phyloP scores from a whole-genome alignment of 2,329 filamentous ascomycete species.

The Alternaria arbusti region DNA sequence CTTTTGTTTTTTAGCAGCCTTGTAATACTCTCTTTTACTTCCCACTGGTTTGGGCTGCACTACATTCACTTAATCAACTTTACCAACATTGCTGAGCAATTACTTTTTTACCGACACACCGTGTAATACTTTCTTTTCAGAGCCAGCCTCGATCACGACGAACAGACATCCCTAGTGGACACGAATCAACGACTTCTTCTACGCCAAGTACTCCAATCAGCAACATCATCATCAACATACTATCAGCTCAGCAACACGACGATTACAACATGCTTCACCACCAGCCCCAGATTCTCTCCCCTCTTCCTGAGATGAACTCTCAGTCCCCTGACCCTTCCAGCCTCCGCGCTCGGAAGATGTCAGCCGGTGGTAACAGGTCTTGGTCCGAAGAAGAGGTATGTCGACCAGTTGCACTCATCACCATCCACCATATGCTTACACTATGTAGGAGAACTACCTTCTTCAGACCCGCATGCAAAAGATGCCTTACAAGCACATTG shows the following conservation, averaged over 20 bases:
- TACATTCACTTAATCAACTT: slow-evolving; percentile 57
- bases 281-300: slow-evolving; percentile 47
- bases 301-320: slow-evolving; percentile 46
- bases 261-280: slow-evolving; percentile 45
- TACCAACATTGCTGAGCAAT: slow-evolving; percentile 3
- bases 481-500: slow-evolving; percentile 91
- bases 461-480: slow-evolving; percentile 84
- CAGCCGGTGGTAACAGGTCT: slow-evolving; percentile 76
- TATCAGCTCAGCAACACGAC: neutral
- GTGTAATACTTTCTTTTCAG: slow-evolving; percentile 49
- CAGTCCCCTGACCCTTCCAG: slow-evolving; percentile 47
- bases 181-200: slow-evolving; percentile 30
- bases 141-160: slow-evolving; percentile 55
- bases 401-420: neutral
- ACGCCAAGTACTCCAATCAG: slow-evolving; percentile 26
- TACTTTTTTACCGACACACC: slow-evolving; percentile 34
- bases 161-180: slow-evolving; percentile 45
- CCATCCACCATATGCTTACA: slow-evolving; percentile 20
- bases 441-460: slow-evolving; percentile 77
- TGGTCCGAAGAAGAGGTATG: slow-evolving; percentile 87
- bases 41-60: slow-evolving; percentile 62
- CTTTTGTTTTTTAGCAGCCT: slow-evolving; percentile 51
- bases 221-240: slow-evolving; percentile 38
- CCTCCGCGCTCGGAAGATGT: slow-evolving; percentile 71
- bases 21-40: slow-evolving; percentile 56